phyloP scores from a whole-genome alignment of 768 basidiomycete genomes.

The Collybia mongolica region DNA sequence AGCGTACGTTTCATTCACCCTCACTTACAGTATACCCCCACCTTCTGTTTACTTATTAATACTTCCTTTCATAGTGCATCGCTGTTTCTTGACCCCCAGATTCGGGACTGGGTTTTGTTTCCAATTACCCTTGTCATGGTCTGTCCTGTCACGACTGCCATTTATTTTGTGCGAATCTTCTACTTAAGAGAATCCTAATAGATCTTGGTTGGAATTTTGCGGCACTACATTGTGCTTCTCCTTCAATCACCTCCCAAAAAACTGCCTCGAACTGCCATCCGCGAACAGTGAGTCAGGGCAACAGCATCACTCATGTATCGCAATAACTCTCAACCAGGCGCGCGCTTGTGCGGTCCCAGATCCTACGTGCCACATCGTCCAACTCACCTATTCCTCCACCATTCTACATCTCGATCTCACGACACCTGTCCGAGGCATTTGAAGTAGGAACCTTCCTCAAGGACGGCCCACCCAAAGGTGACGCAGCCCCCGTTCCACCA shows the following conservation, averaged over 20 bases:
- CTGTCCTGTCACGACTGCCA: conserved; percentile 20
- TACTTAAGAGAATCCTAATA: conserved; percentile 25
- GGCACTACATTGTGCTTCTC: conserved; percentile 89
- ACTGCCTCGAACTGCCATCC: conserved; percentile 69
- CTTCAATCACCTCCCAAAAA: conserved; percentile 86
- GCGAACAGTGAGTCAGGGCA: conserved; percentile 78
- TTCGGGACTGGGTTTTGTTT: conserved; percentile 92
- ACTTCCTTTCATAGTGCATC: conserved; percentile 36
- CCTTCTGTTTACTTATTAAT: background rate
- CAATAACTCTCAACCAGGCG: conserved; percentile 40
- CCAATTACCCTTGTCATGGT: conserved; percentile 98
- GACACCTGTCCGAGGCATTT: conserved; percentile 70
- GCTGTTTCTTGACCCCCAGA: conserved; percentile 89
- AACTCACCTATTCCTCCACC: conserved; percentile 77
- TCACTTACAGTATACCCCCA: background rate
- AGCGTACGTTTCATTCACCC: conserved; percentile 33
- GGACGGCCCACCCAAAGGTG: conserved; percentile 71
- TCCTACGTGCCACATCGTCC: conserved; percentile 78
- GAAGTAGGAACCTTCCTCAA: conserved; percentile 82
- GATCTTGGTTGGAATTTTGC: conserved; percentile 90
- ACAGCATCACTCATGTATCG: too few species aligned
- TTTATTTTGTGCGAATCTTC: background rate
- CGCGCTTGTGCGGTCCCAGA: conserved; percentile 77
- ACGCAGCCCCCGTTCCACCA: conserved; percentile 55
- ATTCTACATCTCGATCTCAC: conserved; percentile 75